A percentile compares a stretch with the other conserved stretches of the same genome.
Conservation (phyloP, 2,329 filamentous ascomycete species). For the Zasmidium citrigriseum region DNA sequence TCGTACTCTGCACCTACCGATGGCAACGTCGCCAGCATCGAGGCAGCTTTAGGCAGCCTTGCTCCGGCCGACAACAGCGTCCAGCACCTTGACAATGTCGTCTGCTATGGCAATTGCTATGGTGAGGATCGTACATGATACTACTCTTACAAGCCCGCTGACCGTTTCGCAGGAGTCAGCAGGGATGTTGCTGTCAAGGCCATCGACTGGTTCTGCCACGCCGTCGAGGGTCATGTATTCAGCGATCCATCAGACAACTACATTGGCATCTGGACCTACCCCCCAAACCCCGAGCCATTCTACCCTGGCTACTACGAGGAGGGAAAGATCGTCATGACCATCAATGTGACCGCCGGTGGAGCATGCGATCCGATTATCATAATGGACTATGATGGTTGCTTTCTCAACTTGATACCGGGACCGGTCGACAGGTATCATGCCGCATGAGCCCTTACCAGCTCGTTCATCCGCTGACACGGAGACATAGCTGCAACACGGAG, state of each 20-base stretch:
- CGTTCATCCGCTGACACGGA: not conserved
- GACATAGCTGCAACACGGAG: not conserved
- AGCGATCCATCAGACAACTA: not conserved
- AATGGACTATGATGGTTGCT: not conserved
- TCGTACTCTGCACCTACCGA: not conserved
- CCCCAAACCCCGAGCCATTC: not conserved
- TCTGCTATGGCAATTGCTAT: conserved; percentile 14
- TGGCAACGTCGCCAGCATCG: not conserved
- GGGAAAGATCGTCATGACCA: conserved; percentile 6
- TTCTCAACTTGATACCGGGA: not conserved
- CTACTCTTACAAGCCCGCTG: not conserved
- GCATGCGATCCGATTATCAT: not conserved
- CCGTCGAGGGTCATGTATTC: conserved; percentile 1
- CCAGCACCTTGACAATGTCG: conserved; percentile 1
- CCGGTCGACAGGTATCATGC: not conserved
- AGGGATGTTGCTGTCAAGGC: not conserved
- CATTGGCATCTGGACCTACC: not conserved
- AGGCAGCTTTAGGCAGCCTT: no score
- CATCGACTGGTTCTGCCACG: conserved; percentile 14
- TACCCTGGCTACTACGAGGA: not conserved
- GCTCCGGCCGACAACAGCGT: not conserved
- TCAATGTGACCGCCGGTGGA: not conserved
- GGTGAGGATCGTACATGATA: no score
- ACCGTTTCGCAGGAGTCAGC: conserved; percentile 1
- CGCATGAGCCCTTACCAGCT: not conserved